phyloP scores from a whole-genome alignment of 2,329 filamentous ascomycete species.

The Dendrostoma leiphaemia region DNA sequence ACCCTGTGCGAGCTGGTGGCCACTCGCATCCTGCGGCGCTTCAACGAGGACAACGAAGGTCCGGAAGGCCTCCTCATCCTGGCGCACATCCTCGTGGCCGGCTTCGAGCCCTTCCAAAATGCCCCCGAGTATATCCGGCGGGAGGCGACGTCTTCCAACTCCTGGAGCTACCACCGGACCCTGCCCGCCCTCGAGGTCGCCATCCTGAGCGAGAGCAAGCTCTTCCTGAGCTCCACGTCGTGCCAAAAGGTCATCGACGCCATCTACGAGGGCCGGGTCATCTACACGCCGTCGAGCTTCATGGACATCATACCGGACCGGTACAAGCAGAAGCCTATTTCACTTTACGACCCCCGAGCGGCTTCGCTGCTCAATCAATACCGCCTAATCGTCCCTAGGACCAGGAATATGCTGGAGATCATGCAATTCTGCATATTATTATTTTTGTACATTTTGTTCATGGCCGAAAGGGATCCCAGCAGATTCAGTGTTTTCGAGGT shows the following conservation, averaged over 20 bases:
- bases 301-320: conserved; percentile 82
- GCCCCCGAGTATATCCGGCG: conserved; percentile 66
- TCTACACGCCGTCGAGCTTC: conserved; percentile 79
- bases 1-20: conserved; percentile 79
- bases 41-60: conserved; percentile 74
- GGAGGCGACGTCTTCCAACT: conserved; percentile 50
- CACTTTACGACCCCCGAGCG: conserved; percentile 73
- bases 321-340: conserved; percentile 81
- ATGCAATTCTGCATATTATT: conserved; percentile 71
- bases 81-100: conserved; percentile 76
- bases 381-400: conserved; percentile 77
- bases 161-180: conserved; percentile 54
- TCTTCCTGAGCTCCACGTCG: conserved; percentile 72
- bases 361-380: conserved; percentile 82
- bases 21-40: conserved; percentile 72
- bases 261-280: conserved; percentile 76
- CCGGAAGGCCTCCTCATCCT: conserved; percentile 69
- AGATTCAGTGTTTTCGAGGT: conserved; percentile 58
- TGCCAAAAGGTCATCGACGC: conserved; percentile 81
- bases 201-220: conserved; percentile 78
- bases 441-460: conserved; percentile 67
- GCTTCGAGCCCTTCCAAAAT: conserved; percentile 83
- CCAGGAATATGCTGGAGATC: conserved; percentile 72
- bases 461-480: conserved; percentile 64
- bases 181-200: conserved; percentile 79